phyloP scores from a whole-genome alignment of 352 stramenopile species.

The Albugo laibachii region DNA sequence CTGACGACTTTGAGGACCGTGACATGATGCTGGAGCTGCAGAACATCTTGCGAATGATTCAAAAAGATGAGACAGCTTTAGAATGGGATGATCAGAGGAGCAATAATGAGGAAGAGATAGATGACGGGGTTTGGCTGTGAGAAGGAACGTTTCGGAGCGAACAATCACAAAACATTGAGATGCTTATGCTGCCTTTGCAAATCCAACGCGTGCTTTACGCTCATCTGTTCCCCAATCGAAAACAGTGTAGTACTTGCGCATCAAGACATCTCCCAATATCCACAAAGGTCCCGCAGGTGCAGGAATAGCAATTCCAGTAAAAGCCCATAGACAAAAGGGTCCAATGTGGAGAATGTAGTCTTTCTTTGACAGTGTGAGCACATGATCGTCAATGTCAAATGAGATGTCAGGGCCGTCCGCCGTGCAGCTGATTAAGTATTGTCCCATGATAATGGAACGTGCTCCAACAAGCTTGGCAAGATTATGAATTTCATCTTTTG shows the following conservation, averaged over 20 bases:
- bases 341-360: slow-evolving; percentile 87
- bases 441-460: slow-evolving; percentile 81
- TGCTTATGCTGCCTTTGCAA: slow-evolving; percentile 49
- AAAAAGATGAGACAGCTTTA: slow-evolving; percentile 3
- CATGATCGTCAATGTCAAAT: slow-evolving; percentile 83
- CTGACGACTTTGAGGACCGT: slow-evolving; percentile 26
- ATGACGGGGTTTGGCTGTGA: slow-evolving; percentile 14
- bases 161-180: neutral
- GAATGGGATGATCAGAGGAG: neutral
- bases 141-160: neutral
- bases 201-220: slow-evolving; percentile 66
- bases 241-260: slow-evolving; percentile 89
- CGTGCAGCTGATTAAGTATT: slow-evolving; percentile 91
- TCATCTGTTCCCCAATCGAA: slow-evolving; percentile 78
- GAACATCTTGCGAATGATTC: slow-evolving; percentile 12
- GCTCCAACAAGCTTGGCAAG: slow-evolving; percentile 76
- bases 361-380: slow-evolving; percentile 82
- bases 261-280: slow-evolving; percentile 90
- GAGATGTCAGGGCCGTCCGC: slow-evolving; percentile 79
- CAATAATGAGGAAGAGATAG: slow-evolving; percentile 10
- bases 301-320: slow-evolving; percentile 91
- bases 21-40: slow-evolving; percentile 23
- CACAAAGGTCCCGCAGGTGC: slow-evolving; percentile 41
- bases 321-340: slow-evolving; percentile 86
- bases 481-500: slow-evolving; percentile 72